Conservation (phyloP, 208 protist genomes). For the Strigomonas culicis region DNA sequence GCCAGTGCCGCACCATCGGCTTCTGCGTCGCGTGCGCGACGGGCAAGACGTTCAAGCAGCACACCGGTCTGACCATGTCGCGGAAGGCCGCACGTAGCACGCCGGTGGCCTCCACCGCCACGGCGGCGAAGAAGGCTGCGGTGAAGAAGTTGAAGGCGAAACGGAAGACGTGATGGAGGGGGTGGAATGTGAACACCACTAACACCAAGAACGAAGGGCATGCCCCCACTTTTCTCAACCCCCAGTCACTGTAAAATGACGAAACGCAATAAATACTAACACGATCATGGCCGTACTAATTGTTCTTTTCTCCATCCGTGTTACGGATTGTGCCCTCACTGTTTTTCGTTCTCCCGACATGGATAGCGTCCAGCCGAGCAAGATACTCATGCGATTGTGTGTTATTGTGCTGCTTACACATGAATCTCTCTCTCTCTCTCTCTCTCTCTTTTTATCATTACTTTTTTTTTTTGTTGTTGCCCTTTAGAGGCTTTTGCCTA, state of each 20-base stretch:
- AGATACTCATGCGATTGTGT: no score
- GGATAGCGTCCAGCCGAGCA: no score
- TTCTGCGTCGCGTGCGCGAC: slow-evolving; percentile 84
- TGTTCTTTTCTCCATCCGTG: neutral
- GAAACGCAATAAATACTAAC: slow-evolving; percentile 8
- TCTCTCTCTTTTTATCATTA: no score
- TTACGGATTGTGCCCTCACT: neutral
- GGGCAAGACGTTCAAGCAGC: slow-evolving; percentile 55
- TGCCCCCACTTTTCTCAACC: no score
- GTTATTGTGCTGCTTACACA: no score
- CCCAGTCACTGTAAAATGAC: no score
- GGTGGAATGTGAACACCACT: no score
- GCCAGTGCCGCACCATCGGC: slow-evolving; percentile 73
- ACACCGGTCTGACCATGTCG: slow-evolving; percentile 54
- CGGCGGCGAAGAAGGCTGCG: slow-evolving; percentile 24
- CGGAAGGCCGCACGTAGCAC: slow-evolving; percentile 18
- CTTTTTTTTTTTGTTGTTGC: no score
- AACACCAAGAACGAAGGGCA: no score
- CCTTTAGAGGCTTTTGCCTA: no score
- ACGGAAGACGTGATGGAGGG: slow-evolving; percentile 43
- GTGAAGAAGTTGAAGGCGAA: slow-evolving; percentile 52
- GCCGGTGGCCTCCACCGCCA: slow-evolving; percentile 27
- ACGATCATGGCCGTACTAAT: neutral
- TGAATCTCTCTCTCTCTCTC: no score
- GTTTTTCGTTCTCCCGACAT: no score